Base-by-base conservation (phyloP, 2,329 filamentous ascomycete genomes). In the Furcasterigmium sp. region DNA sequence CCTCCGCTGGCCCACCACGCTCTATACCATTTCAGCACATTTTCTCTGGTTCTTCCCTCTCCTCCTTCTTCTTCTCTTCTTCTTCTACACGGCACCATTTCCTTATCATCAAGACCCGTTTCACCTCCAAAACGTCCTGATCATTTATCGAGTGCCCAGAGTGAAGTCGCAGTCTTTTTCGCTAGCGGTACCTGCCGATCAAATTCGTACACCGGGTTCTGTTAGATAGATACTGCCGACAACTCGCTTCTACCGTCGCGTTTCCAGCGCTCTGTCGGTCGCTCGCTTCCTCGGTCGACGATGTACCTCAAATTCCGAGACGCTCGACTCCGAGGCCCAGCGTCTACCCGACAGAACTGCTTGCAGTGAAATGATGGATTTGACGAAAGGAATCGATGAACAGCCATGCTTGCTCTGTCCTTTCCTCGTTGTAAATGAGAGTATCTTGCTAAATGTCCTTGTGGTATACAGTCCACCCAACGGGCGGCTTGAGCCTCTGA, bases 221-320 rank as follows among this genome's bases (percentile, higher is more conserved):
- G 89, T 91, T 95, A 95, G 90, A 95, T 95, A 95, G 90, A 80
- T 80, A 81, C 82, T 89, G 88, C 85, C 76, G 66, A 95, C 87
- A 95, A 76, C 32, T 17, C 5, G 11, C 32, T 4, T 9, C 9
- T 10, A 10, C 11, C 17, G 32, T 35, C n/a, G n/a, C 17, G 32
- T 18, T 35, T 18, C 15, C 32, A 17, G 2, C 17, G 20, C 4
- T 17, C 32, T 8, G 29, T 32, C 32, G 17, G 32, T n/a, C 15
- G 32, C 32, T 18, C n/a, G n/a, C n/a, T n/a, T n/a, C n/a, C n/a
- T n/a, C n/a, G n/a, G n/a, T n/a, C n/a, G n/a, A n/a, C n/a, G n/a
- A n/a, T n/a, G n/a, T n/a, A n/a, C n/a, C n/a, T n/a, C n/a, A n/a
- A n/a, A n/a, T n/a, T n/a, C n/a, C n/a, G n/a, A n/a, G n/a, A n/a